These are phyloP conservation scores for Gloeopeniophorella convolvens DNA, from an alignment of 768 basidiomycete species.

Conservation along the genomic window DNA sequence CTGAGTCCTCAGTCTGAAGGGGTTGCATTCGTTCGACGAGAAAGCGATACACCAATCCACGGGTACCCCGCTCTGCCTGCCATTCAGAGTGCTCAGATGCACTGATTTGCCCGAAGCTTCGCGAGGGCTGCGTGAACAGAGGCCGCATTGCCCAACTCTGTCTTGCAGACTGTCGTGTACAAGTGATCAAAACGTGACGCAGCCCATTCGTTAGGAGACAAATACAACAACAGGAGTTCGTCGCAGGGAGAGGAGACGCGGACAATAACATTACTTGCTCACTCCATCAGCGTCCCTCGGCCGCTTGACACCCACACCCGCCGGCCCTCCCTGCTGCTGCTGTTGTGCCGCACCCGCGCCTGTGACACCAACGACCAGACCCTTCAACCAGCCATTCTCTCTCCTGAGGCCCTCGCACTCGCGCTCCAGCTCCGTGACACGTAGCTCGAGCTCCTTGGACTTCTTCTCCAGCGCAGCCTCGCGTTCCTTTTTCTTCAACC, in stretches of 20 bases:
- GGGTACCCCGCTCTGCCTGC: too few relatives aligned
- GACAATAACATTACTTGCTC: not conserved
- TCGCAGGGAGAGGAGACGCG: not conserved
- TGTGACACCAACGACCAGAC: constrained; percentile 82
- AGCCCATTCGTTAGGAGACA: not conserved
- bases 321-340: constrained; percentile 17
- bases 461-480: constrained; percentile 83
- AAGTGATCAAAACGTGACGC: too few relatives aligned
- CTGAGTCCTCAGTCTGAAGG: too few relatives aligned
- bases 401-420: constrained; percentile 84
- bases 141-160: too few relatives aligned
- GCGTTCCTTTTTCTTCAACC: constrained; percentile 93
- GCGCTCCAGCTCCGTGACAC: constrained; percentile 77
- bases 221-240: not conserved
- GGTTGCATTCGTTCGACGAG: too few relatives aligned
- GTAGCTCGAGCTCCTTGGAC: constrained; percentile 76
- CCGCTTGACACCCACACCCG: constrained; percentile 20
- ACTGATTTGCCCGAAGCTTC: too few relatives aligned
- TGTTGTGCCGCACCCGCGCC: constrained; percentile 46
- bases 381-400: constrained; percentile 92
- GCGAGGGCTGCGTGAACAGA: too few relatives aligned
- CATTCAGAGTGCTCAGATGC: too few relatives aligned
- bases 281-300: constrained; percentile 12
- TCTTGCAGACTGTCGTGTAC: too few relatives aligned
- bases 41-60: too few relatives aligned